These are phyloP conservation scores for Ammopiptanthus mongolicus DNA, from an alignment of 306 rosid genomes.

Conservation along the genomic window DNA sequence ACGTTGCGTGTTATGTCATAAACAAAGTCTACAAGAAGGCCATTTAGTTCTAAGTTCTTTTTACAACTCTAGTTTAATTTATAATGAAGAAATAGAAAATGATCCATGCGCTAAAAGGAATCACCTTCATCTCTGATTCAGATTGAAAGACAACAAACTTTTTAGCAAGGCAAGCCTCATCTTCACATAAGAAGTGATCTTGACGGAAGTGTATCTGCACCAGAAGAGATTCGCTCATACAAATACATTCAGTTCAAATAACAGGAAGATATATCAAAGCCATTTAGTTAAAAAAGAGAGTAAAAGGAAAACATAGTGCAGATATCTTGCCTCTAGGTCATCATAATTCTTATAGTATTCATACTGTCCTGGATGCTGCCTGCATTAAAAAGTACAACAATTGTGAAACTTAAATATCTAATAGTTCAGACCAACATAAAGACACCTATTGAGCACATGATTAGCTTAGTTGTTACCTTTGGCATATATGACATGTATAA, in stretches of 20 bases:
- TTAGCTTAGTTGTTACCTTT: constrained; percentile 47
- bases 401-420: constrained; percentile 10
- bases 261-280: neutral
- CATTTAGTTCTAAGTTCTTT: too few relatives aligned
- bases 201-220: constrained; percentile 87
- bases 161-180: constrained; percentile 81
- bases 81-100: neutral
- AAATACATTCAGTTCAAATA: constrained; percentile 17
- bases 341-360: constrained; percentile 88
- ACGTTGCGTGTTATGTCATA: neutral
- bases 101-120: constrained; percentile 11
- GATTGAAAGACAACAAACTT: constrained; percentile 84
- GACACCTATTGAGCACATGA: neutral
- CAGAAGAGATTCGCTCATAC: constrained; percentile 6
- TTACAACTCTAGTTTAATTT: neutral
- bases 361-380: constrained; percentile 84
- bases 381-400: constrained; percentile 33
- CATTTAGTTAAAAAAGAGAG: neutral
- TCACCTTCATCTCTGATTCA: constrained; percentile 92
- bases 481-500: constrained; percentile 92
- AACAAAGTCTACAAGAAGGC: too few relatives aligned
- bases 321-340: constrained; percentile 84
- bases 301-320: neutral
- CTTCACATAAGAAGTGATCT: constrained; percentile 92
- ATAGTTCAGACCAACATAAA: neutral